A percentile compares a stretch with the other conserved stretches of the same genome.
Evolutionary conservation across 257 asterid species (phyloP).

Genomic region (Coffea canephora): DNA sequence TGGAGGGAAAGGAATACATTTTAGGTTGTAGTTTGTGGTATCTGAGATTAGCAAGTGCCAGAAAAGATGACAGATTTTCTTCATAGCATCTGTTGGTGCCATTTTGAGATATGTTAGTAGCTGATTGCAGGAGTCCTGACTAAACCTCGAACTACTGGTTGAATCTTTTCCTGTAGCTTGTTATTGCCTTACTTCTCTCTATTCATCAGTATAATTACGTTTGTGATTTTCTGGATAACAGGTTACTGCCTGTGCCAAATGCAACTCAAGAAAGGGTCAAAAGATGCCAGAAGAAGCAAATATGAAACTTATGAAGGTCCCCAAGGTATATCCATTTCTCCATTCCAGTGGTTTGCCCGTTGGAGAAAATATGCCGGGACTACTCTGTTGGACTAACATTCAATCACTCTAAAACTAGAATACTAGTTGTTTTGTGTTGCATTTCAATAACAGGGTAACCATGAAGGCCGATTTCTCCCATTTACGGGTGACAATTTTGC

Average conservation of each 20-base stretch:
- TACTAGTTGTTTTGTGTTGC: too few species aligned
- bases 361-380: not conserved
- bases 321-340: conserved; percentile 50
- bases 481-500: not conserved
- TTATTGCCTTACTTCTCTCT: not conserved
- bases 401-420: not conserved
- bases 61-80: not conserved
- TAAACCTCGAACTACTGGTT: not conserved
- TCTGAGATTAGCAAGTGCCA: not conserved
- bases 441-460: not conserved
- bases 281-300: conserved; percentile 75
- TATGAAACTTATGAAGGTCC: conserved; percentile 70
- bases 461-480: not conserved
- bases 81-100: too few species aligned
- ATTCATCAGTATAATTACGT: not conserved
- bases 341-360: too few species aligned
- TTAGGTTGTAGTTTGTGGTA: not conserved
- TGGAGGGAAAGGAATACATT: not conserved
- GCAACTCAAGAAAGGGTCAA: conserved; percentile 88
- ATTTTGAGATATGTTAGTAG: not conserved
- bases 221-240: conserved; percentile 30
- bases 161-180: not conserved
- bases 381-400: not conserved
- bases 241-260: conserved; percentile 84
- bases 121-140: not conserved